Evolutionary conservation across 768 basidiomycete species (phyloP).

Genomic region (Podaxis mareebaensis): DNA sequence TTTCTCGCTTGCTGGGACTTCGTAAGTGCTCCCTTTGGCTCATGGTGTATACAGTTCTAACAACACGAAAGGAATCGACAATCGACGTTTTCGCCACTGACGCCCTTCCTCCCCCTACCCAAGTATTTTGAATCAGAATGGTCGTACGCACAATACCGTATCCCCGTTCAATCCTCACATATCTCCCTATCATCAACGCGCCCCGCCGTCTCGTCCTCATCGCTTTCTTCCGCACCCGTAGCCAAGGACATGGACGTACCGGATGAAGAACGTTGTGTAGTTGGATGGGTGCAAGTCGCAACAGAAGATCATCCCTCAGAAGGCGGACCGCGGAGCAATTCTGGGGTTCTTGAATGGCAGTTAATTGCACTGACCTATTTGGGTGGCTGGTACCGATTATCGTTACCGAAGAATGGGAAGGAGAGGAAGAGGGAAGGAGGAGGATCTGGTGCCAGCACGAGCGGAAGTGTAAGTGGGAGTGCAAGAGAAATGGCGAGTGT

Average conservation of each 20-base stretch:
- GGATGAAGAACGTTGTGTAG: conserved; percentile 84
- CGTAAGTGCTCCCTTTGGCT: conserved; percentile 46
- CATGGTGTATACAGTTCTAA: conserved; percentile 1
- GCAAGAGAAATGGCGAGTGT: conserved; percentile 77
- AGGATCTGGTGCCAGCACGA: conserved; percentile 61
- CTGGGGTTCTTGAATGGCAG: conserved; percentile 55
- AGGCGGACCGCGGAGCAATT: conserved; percentile 21
- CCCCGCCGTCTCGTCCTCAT: conserved; percentile 21
- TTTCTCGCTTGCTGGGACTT: conserved; percentile 72
- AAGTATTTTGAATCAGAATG: conserved; percentile 95
- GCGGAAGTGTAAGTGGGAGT: conserved; percentile 61
- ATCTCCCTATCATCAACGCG: conserved; percentile 69
- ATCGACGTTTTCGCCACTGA: conserved; percentile 77
- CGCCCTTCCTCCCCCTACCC: conserved; percentile 79
- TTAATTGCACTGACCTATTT: conserved; percentile 84
- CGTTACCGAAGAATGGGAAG: conserved; percentile 61
- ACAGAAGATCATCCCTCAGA: conserved; percentile 31
- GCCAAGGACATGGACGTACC: conserved; percentile 46
- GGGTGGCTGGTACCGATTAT: conserved; percentile 91
- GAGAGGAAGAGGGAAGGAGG: conserved; percentile 40
- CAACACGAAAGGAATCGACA: conserved; percentile 66
- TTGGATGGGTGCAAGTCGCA: conserved; percentile 77
- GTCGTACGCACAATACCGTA: conserved; percentile 92
- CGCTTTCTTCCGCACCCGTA: conserved; percentile 47
- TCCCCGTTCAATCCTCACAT: conserved; percentile 83